Conservation (phyloP, 192 early-diverging fungal genomes). For the Linnemannia zychae region DNA sequence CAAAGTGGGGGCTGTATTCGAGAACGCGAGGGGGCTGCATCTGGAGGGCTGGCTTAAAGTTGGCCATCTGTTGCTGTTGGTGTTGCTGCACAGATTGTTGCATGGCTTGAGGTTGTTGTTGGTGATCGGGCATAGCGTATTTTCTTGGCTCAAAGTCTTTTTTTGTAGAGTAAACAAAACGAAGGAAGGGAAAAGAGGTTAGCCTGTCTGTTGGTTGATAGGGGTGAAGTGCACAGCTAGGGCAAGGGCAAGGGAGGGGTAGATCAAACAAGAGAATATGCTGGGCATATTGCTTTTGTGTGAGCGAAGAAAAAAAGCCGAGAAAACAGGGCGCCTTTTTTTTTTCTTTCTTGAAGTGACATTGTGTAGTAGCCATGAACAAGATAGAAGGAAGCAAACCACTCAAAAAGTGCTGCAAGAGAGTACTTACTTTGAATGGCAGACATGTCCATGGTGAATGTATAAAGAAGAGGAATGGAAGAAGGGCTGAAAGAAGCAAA, state of each 20-base stretch:
- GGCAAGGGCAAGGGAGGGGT: too few relatives aligned
- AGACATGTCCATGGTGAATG: conserved; percentile 42
- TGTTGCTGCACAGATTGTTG: neutral
- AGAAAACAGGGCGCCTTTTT: too few relatives aligned
- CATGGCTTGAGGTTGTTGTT: conserved; percentile 10
- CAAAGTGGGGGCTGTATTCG: conserved; percentile 59
- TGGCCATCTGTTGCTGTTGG: conserved; percentile 26
- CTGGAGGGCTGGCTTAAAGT: conserved; percentile 30
- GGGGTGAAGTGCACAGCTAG: too few relatives aligned
- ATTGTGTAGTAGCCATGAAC: neutral
- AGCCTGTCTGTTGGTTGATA: too few relatives aligned
- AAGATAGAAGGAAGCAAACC: neutral
- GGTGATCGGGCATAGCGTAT: conserved; percentile 51
- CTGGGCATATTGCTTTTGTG: neutral
- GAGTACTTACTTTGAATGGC: conserved; percentile 48
- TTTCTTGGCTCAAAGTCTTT: conserved; percentile 56
- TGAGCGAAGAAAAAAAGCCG: neutral
- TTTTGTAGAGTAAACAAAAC: neutral
- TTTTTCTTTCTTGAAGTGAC: too few relatives aligned
- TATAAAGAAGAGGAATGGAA: neutral
- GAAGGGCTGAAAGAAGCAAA: neutral
- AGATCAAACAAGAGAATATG: too few relatives aligned
- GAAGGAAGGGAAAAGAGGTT: conserved; percentile 1
- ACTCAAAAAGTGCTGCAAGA: neutral
- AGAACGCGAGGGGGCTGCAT: conserved; percentile 52